Percentiles rank a stretch among this genome's conserved stretches.
These are phyloP conservation scores for Aspergillus puulaauensis DNA, from an alignment of 2,329 filamentous ascomycete genomes.

Conservation along the genomic window DNA sequence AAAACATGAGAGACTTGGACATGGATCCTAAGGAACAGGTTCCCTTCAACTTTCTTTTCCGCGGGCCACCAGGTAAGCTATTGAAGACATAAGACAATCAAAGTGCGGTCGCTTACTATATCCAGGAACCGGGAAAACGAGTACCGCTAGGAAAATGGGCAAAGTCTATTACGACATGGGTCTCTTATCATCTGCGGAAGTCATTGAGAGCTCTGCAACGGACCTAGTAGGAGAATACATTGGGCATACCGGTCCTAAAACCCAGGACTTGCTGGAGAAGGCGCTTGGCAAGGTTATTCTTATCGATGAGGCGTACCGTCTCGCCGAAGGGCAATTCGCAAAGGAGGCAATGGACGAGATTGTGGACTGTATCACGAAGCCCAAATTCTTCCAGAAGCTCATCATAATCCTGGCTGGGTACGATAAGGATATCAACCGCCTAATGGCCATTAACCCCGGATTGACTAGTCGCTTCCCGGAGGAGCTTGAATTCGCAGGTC, in stretches of 20 bases:
- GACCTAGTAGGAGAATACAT: slow-evolving; percentile 69
- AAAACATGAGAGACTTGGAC: slow-evolving; percentile 50
- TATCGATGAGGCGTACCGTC: slow-evolving; percentile 70
- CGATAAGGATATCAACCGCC: slow-evolving; percentile 62
- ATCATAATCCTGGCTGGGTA: slow-evolving; percentile 71
- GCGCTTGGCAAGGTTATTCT: slow-evolving; percentile 67
- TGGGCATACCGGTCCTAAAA: slow-evolving; percentile 69
- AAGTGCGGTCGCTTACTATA: not conserved
- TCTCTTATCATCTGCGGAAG: slow-evolving; percentile 59
- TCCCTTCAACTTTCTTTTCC: slow-evolving; percentile 69
- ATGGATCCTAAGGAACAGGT: slow-evolving; percentile 60
- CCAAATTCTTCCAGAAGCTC: slow-evolving; percentile 58
- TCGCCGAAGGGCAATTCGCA: slow-evolving; percentile 58
- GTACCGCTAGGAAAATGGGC: slow-evolving; percentile 71
- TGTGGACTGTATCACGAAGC: slow-evolving; percentile 56
- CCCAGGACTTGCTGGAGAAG: slow-evolving; percentile 58
- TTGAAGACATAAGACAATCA: not conserved
- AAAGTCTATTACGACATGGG: slow-evolving; percentile 75
- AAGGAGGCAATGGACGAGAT: slow-evolving; percentile 56
- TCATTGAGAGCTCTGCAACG: slow-evolving; percentile 66
- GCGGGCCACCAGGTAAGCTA: slow-evolving; percentile 60
- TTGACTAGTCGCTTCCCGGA: slow-evolving; percentile 66
- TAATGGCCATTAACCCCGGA: slow-evolving; percentile 63
- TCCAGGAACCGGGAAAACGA: slow-evolving; percentile 70
- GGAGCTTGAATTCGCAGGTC: slow-evolving; percentile 54